These are phyloP conservation scores for Mercurialis annua DNA, from an alignment of 345 rosid genomes.

Conservation along the genomic window DNA sequence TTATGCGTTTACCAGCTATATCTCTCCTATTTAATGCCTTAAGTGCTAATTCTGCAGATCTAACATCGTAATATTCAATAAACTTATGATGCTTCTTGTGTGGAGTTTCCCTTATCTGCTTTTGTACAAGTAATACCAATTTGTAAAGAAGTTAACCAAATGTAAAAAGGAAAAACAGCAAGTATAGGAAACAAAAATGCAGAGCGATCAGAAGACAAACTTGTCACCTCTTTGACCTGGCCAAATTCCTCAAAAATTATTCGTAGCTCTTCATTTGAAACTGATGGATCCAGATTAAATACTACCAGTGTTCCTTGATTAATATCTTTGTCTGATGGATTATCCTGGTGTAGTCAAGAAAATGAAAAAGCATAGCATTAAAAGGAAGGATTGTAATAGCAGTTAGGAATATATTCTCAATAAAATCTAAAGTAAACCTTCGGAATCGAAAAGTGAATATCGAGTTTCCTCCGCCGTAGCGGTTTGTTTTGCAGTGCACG, in stretches of 20 bases:
- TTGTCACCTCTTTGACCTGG: conserved; percentile 73
- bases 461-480: conserved; percentile 65
- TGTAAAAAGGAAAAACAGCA: conserved; percentile 9
- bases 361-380: background rate
- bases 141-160: conserved; percentile 26
- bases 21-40: conserved; percentile 67
- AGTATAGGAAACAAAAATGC: background rate
- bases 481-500: conserved; percentile 66
- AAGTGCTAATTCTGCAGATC: conserved; percentile 76
- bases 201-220: background rate
- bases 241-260: conserved; percentile 69
- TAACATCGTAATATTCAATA: conserved; percentile 75
- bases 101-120: conserved; percentile 81
- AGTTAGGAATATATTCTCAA: background rate
- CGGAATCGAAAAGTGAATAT: conserved; percentile 82
- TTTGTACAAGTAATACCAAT: conserved; percentile 26
- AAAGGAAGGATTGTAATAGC: background rate
- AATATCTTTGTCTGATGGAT: conserved; percentile 76
- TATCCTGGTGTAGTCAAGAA: conserved; percentile 41
- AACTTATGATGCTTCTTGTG: conserved; percentile 83
- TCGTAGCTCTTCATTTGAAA: conserved; percentile 65
- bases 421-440: conserved; percentile 39
- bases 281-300: conserved; percentile 76
- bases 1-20: conserved; percentile 80
- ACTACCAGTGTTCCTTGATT: conserved; percentile 80